Percentiles rank a stretch among this genome's conserved stretches.
Evolutionary conservation across 2,329 filamentous ascomycete species (phyloP).

Genomic region (Fusarium circinatum): DNA sequence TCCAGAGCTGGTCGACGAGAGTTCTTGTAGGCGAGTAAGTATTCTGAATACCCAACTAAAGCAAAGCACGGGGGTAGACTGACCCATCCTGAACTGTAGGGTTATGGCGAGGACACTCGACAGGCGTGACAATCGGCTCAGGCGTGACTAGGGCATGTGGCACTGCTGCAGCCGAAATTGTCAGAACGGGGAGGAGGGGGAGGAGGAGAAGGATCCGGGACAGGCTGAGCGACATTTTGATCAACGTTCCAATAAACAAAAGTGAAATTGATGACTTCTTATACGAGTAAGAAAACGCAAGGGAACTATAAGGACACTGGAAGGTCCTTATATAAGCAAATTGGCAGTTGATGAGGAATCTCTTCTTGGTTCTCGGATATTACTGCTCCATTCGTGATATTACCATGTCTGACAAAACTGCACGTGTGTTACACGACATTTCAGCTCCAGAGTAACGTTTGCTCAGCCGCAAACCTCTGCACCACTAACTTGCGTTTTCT

Average conservation of each 20-base stretch:
- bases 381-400: neutral
- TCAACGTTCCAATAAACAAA: too few species aligned
- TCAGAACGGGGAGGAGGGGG: neutral
- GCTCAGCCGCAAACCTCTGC: neutral
- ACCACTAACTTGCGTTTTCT: accelerated
- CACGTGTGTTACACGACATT: neutral
- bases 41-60: accelerated
- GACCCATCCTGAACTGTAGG: neutral
- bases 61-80: accelerated
- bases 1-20: neutral
- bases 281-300: accelerated
- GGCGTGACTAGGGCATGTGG: neutral
- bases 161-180: neutral
- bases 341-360: neutral
- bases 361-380: neutral
- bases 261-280: too few species aligned
- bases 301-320: accelerated
- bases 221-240: neutral
- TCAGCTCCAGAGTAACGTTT: neutral
- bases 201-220: neutral
- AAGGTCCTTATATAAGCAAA: neutral
- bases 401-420: neutral
- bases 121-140: neutral
- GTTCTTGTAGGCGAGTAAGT: neutral
- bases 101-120: neutral